Evolutionary conservation across 2,329 filamentous ascomycete species (phyloP), one percentile per base, ranked within the genome.

Genomic region (Orbilia brochopaga): DNA sequence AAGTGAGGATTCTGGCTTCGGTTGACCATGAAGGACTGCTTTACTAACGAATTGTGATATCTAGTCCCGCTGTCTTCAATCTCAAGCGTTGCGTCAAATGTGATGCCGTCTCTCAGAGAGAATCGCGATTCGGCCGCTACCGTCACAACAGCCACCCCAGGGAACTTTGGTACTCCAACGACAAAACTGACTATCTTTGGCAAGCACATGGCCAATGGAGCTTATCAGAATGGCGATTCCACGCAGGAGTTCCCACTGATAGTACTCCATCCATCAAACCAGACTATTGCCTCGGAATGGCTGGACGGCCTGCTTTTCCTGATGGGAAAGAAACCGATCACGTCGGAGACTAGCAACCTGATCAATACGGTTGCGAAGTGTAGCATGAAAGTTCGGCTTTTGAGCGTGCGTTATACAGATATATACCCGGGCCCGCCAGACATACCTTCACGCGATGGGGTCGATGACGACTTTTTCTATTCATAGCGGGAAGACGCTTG

Each of bases 151-250:
- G 79, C 37, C 75, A 55, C 74, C 62, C 59, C 75, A 57, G 40
- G 74, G 67, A 69, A 64, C 27, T 62, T 69, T 50, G 60, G 51
- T 32, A 60, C 83, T 72, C 81, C 85, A 19, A 88, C 85, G 27
- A 96, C 92, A 37, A 96, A 92, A 79, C 96, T 97, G 77, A 96
- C 91, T 2, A 92, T 97, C 59, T 91, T 93, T 79, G 91, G 91
- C 74, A 90, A 89, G 76, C 77, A 48, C 77, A 79, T 63, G 56
- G 75, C 48, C 78, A 79, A 21, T 78, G 79, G 37, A 72, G 54
- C 24, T 65, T 74, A 52, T 78, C 76, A 75, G 78, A 77, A 67
- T 67, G 42, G 74, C 60, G 77, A 75, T 69, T 42, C 76, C 72
- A 40, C 74, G 74, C 85, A 85, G 75, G 94, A 97, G 79, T 83